Conservation (phyloP, 805 yeast species). For the Cyberlindnera sargentensis region DNA sequence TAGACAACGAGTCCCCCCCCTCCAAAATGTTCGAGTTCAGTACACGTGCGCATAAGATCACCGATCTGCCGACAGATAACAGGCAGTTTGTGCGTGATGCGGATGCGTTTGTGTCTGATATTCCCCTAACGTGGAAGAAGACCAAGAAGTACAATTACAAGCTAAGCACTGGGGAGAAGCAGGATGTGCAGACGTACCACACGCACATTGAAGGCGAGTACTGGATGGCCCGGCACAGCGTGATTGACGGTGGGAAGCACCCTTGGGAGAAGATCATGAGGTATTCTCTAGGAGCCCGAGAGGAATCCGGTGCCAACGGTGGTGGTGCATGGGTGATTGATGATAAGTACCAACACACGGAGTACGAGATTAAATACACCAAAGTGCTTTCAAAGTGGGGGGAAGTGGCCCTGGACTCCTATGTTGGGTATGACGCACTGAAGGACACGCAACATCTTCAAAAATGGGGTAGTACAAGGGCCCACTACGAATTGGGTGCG, state of each 20-base stretch:
- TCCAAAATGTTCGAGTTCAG: slow-evolving; percentile 9
- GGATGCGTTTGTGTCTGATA: slow-evolving; percentile 19
- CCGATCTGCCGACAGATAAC: slow-evolving; percentile 13
- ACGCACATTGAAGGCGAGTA: slow-evolving; percentile 21
- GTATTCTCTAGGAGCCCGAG: slow-evolving; percentile 25
- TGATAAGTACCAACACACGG: slow-evolving; percentile 26
- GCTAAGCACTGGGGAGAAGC: slow-evolving; percentile 19
- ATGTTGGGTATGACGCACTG: slow-evolving; percentile 10
- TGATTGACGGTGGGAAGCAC: slow-evolving; percentile 18
- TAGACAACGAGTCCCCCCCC: too few species aligned
- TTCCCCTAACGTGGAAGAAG: slow-evolving; percentile 24
- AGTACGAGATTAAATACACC: slow-evolving; percentile 29
- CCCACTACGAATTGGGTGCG: slow-evolving; percentile 31
- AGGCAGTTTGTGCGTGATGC: slow-evolving; percentile 19
- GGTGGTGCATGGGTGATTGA: slow-evolving; percentile 9
- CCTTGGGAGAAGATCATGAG: slow-evolving; percentile 22
- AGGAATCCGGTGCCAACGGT: slow-evolving; percentile 1
- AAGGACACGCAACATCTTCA: slow-evolving; percentile 4
- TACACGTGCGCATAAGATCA: slow-evolving; percentile 9
- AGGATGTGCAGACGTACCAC: slow-evolving; percentile 27
- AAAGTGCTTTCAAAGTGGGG: slow-evolving; percentile 25
- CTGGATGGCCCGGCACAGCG: slow-evolving; percentile 29
- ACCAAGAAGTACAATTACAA: slow-evolving; percentile 26
- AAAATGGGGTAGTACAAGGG: slow-evolving; percentile 26
- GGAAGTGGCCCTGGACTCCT: slow-evolving; percentile 16